Evolutionary conservation across 139 green algal genomes (phyloP).

Genomic region (Diplosphaera chodatii): DNA sequence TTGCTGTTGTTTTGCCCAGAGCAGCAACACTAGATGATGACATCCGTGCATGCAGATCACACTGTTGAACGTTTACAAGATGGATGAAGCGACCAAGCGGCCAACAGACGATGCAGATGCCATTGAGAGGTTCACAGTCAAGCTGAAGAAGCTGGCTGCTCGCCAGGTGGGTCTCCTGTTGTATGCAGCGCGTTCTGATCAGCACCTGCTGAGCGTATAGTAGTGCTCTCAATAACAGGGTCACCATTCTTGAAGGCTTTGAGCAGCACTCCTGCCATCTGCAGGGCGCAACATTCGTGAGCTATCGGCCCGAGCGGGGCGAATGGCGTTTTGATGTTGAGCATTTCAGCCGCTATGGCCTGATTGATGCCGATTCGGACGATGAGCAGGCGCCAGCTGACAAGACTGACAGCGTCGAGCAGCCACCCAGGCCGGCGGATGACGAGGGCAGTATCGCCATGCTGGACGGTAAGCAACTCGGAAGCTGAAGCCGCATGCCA

Average conservation of each 20-base stretch:
- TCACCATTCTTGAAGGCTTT: no score
- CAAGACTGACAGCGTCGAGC: no score
- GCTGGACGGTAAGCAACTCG: background rate
- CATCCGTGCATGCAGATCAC: background rate
- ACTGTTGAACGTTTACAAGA: conserved; percentile 26
- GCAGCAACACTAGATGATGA: no score
- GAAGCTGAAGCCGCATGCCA: no score
- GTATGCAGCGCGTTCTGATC: no score
- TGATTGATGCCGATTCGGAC: conserved; percentile 48
- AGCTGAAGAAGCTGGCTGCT: conserved; percentile 47
- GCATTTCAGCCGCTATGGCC: conserved; percentile 86
- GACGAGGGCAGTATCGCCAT: background rate
- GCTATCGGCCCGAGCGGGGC: conserved; percentile 61
- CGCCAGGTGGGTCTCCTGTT: conserved; percentile 44
- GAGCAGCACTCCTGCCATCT: conserved; percentile 3
- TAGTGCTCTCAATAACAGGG: no score
- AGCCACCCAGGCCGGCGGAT: background rate
- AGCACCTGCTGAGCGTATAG: no score
- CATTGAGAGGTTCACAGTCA: conserved; percentile 34
- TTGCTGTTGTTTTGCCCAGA: no score
- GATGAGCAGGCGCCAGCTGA: conserved; percentile 19
- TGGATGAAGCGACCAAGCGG: conserved; percentile 52
- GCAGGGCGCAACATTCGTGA: conserved; percentile 73
- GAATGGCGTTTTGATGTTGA: conserved; percentile 88
- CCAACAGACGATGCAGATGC: conserved; percentile 32